These are phyloP conservation scores for Marsdenia floribunda DNA, from an alignment of 257 asterid genomes.

Conservation along the genomic window DNA sequence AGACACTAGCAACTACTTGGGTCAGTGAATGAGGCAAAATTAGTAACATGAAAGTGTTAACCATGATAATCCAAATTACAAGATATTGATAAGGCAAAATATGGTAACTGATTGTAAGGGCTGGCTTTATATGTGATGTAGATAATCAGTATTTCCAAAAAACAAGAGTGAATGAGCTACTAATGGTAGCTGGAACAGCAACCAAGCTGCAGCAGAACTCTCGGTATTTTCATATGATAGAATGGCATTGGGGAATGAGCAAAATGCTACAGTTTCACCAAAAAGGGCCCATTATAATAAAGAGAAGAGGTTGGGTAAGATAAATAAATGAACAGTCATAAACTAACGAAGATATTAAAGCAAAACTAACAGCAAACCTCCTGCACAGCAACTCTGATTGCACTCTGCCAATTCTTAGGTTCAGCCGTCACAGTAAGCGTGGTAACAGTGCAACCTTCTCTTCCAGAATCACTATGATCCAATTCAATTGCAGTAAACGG, in stretches of 20 bases:
- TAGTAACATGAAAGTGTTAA: neutral
- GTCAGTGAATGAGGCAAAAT: neutral
- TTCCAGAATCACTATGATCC: conserved; percentile 99
- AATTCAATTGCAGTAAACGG: conserved; percentile 96
- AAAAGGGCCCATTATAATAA: neutral
- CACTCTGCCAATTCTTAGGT: conserved; percentile 91
- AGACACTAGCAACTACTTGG: neutral
- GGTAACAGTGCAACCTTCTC: conserved; percentile 98
- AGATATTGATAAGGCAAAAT: neutral
- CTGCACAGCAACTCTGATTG: conserved; percentile 94
- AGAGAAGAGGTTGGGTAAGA: neutral
- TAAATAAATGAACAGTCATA: neutral
- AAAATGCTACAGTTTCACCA: neutral
- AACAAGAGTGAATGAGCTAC: neutral
- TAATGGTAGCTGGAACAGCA: neutral
- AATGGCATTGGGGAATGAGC: neutral
- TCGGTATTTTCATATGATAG: neutral
- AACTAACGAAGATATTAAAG: conserved; percentile 5
- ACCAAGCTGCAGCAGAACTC: neutral
- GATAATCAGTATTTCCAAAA: neutral
- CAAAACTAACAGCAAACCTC: conserved; percentile 58
- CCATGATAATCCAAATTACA: neutral
- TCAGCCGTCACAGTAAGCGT: conserved; percentile 97
- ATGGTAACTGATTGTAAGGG: neutral
- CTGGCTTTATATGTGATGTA: neutral